Conservation (phyloP, 2,329 filamentous ascomycete genomes). For the Scolecobasidium constrictum region DNA sequence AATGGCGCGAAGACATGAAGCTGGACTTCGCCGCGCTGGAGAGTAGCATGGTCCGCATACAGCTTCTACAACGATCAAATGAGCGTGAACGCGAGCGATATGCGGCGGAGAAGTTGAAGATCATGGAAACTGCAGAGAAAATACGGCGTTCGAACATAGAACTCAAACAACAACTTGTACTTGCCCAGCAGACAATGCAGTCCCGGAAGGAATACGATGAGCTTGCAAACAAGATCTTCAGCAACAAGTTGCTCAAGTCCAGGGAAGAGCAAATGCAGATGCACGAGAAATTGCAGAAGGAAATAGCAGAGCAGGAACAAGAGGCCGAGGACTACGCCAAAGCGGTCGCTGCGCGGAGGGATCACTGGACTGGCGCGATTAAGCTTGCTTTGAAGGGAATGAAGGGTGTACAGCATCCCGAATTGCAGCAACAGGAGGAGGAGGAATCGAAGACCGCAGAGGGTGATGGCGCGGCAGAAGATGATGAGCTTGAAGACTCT, state of each 20-base stretch:
- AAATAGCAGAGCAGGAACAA: constrained; percentile 76
- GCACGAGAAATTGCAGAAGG: constrained; percentile 71
- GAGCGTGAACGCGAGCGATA: constrained; percentile 75
- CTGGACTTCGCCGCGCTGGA: constrained; percentile 86
- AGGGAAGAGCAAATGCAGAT: constrained; percentile 74
- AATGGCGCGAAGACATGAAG: constrained; percentile 71
- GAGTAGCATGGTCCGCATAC: constrained; percentile 74
- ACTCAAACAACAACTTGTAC: constrained; percentile 64
- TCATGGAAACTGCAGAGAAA: constrained; percentile 64
- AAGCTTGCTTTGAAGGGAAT: constrained; percentile 64
- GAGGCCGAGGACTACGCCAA: constrained; percentile 72
- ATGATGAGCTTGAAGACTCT: constrained; percentile 13
- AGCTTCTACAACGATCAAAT: constrained; percentile 78
- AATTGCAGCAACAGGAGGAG: constrained; percentile 62
- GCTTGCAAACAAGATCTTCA: constrained; percentile 75
- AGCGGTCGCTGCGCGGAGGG: constrained; percentile 74
- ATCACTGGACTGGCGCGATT: constrained; percentile 84
- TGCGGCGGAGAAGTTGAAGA: constrained; percentile 65
- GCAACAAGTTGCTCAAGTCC: constrained; percentile 65
- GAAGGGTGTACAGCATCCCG: constrained; percentile 67
- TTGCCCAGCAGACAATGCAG: constrained; percentile 62
- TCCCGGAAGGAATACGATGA: constrained; percentile 81
- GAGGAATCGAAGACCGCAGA: constrained; percentile 84
- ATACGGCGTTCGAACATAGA: constrained; percentile 66
- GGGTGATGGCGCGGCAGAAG: constrained; percentile 42